Evolutionary conservation across 257 asterid genomes (phyloP).

Genomic region (Rauvolfia tetraphylla): DNA sequence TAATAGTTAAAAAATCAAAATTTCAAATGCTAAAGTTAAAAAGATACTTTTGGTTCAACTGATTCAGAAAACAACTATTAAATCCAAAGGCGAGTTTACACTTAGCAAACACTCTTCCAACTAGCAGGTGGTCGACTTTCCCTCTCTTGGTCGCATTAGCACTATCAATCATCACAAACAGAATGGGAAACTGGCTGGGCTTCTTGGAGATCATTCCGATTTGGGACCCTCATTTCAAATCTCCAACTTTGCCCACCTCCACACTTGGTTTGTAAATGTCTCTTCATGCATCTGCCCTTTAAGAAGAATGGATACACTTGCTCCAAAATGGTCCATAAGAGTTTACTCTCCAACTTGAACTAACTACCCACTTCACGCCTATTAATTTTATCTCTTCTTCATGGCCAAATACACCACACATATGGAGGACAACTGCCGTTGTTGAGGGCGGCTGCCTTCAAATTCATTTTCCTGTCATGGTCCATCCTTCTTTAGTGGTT

Average conservation of each 20-base stretch:
- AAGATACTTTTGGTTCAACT: too few species aligned
- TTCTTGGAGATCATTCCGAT: too few species aligned
- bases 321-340: not conserved
- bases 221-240: not conserved
- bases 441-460: not conserved
- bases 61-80: too few species aligned
- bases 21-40: too few species aligned
- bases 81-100: too few species aligned
- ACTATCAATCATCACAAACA: too few species aligned
- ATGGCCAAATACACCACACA: not conserved
- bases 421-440: conserved; percentile 2
- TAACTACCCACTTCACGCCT: not conserved
- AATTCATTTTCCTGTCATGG: conserved; percentile 6
- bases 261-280: not conserved
- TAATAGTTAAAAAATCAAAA: too few species aligned
- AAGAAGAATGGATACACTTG: not conserved
- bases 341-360: not conserved
- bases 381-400: not conserved
- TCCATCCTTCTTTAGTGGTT: conserved; percentile 22
- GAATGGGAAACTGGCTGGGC: too few species aligned
- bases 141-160: too few species aligned
- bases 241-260: not conserved
- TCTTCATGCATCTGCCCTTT: not conserved
- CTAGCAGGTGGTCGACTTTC: too few species aligned
- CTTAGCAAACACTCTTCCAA: too few species aligned